These are phyloP conservation scores for Nicotiana tabacum DNA, from an alignment of 257 asterid species.

Conservation along the genomic window DNA sequence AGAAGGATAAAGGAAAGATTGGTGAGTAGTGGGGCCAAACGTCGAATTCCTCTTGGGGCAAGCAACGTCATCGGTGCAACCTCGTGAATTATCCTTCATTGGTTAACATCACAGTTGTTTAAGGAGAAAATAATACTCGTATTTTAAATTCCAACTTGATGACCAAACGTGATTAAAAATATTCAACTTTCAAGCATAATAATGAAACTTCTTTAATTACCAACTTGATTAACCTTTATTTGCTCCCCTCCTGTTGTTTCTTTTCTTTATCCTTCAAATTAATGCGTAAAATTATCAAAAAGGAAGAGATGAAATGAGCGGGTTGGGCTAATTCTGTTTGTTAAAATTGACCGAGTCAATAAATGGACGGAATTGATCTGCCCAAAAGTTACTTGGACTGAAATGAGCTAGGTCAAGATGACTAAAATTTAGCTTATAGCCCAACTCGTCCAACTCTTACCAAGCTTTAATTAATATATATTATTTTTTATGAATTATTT, in stretches of 20 bases:
- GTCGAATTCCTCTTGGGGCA: neutral
- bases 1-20: neutral
- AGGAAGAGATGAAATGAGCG: no score
- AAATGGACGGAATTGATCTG: no score
- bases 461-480: no score
- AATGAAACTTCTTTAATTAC: neutral
- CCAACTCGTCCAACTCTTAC: no score
- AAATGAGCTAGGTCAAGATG: rapidly evolving
- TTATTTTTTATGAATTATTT: no score
- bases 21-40: neutral
- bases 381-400: no score
- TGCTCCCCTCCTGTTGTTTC: neutral
- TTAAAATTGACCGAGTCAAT: no score
- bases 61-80: neutral
- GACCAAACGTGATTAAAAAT: neutral
- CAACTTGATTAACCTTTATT: neutral
- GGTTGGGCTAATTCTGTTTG: no score
- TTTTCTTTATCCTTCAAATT: neutral
- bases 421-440: no score
- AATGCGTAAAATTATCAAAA: neutral
- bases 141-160: neutral
- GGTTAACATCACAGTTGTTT: constrained; percentile 2
- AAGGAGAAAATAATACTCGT: neutral
- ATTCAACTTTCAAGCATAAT: neutral
- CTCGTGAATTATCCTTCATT: neutral